Evolutionary conservation across 2,329 filamentous ascomycete genomes (phyloP), one percentile per base, ranked within the genome.

Genomic region (Thelonectria discophora): DNA sequence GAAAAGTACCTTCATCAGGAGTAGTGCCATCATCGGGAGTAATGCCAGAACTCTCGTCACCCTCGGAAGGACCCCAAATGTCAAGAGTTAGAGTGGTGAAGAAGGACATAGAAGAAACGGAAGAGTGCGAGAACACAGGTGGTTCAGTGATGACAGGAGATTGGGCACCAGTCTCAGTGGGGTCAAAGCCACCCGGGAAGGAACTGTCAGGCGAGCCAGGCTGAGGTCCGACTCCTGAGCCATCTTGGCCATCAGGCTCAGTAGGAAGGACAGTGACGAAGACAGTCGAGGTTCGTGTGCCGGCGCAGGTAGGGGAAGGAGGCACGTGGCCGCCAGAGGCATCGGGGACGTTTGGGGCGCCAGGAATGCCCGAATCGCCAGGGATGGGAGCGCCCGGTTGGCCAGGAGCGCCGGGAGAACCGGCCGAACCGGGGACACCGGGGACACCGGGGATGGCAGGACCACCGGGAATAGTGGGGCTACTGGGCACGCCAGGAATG

Each of bases 181-280:
- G 57, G 45, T 56, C 65, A 8, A 65, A 58, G 43, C 62, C 67
- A 52, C 62, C 58, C 39, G 64, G 55, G 10, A 39, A n/a, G 53
- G 60, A 59, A 18, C 42, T 62, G 17, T 52, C 60, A 24, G 56
- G 39, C 58, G 51, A 49, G 7, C 59, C 46, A 51, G 37, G n/a
- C 11, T 54, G 43, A 55, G 52, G 32, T 30, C 45, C 40, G 13
- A 32, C 49, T n/a, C 42, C 17, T 7, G 43, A 32, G 10, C 47
- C 53, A 54, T 18, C 30, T 46, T 39, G 50, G 9, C 48, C 70
- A 21, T 72, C 66, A 6, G 75, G 63, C 46, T 66, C 71, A 58
- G 73, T 71, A 13, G 78, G 76, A 54, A 75, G 76, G 51, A 84
- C 74, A 34, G 83, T 84, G 65, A 85, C 72, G 66, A 83, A 81